phyloP scores from a whole-genome alignment of 257 asterid species.

The Eucommia ulmoides region DNA sequence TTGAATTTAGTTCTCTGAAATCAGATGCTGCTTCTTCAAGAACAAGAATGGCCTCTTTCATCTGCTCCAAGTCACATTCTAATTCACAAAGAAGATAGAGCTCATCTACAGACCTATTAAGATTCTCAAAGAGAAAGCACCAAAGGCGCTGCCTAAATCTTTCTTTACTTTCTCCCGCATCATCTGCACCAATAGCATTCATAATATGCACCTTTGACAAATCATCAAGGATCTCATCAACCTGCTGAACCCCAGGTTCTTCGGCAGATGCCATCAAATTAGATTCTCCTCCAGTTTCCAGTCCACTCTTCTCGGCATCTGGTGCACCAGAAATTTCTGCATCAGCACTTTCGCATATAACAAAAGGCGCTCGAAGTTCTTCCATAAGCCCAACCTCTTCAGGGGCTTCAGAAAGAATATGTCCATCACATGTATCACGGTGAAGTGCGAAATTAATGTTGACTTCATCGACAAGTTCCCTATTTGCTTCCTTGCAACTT shows the following conservation, averaged over 20 bases:
- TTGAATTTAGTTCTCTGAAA: conserved; percentile 65
- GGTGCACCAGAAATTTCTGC: conserved; percentile 15
- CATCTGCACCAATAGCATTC: conserved; percentile 29
- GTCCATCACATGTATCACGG: conserved; percentile 5
- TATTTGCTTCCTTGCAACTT: conserved; percentile 14
- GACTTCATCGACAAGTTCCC: conserved; percentile 16
- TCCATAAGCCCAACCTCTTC: conserved; percentile 16
- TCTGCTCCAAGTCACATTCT: conserved; percentile 92
- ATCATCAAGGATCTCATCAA: conserved; percentile 26
- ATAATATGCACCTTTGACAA: conserved; percentile 21
- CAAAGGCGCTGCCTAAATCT: conserved; percentile 97
- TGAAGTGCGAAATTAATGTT: conserved; percentile 7
- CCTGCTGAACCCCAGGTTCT: conserved; percentile 16
- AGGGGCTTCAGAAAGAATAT: conserved; percentile 15
- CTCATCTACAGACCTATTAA: conserved; percentile 91
- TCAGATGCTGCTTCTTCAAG: conserved; percentile 97
- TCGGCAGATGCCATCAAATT: conserved; percentile 19
- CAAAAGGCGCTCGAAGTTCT: conserved; percentile 7
- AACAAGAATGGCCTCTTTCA: conserved; percentile 89
- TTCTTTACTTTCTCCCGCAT: conserved; percentile 66
- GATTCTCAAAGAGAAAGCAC: conserved; percentile 98
- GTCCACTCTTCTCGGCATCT: conserved; percentile 18
- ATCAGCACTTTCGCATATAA: not conserved
- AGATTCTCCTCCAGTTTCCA: conserved; percentile 21
- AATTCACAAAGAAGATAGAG: conserved; percentile 97